Evolutionary conservation across 2,329 filamentous ascomycete genomes (phyloP).

Genomic region (Aspergillus novoparasiticus): DNA sequence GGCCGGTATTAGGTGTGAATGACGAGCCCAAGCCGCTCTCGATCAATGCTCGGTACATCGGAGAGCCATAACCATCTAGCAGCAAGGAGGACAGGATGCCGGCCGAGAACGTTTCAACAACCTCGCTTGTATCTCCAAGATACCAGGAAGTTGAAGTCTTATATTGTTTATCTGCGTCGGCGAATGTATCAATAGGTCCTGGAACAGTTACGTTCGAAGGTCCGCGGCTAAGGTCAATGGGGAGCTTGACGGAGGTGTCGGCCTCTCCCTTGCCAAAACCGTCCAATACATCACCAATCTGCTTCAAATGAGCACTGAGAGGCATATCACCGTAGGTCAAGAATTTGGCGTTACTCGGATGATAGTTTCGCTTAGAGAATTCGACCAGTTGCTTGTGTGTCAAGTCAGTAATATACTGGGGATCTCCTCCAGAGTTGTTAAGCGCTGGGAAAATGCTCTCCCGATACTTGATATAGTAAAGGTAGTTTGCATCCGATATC

Average conservation of each 20-base stretch:
- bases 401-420: conserved; percentile 91
- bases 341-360: conserved; percentile 95
- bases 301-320: conserved; percentile 74
- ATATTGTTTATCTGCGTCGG: conserved; percentile 81
- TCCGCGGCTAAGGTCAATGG: conserved; percentile 69
- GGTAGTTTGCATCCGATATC: conserved; percentile 94
- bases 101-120: conserved; percentile 86
- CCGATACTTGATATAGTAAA: conserved; percentile 94
- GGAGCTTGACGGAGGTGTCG: conserved; percentile 74
- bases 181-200: conserved; percentile 84
- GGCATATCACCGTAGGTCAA: conserved; percentile 96
- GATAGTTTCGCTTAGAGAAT: conserved; percentile 92
- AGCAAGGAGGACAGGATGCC: conserved; percentile 80
- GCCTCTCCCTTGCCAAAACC: conserved; percentile 71
- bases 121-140: conserved; percentile 77
- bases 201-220: conserved; percentile 70
- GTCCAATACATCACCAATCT: conserved; percentile 74
- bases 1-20: conserved; percentile 92
- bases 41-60: conserved; percentile 84
- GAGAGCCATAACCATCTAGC: conserved; percentile 93
- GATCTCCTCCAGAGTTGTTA: conserved; percentile 96
- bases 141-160: conserved; percentile 96
- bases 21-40: conserved; percentile 89
- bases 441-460: conserved; percentile 92
- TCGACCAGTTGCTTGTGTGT: conserved; percentile 86